phyloP scores from a whole-genome alignment of 2,329 filamentous ascomycete species.

The Xylaria multiplex region DNA sequence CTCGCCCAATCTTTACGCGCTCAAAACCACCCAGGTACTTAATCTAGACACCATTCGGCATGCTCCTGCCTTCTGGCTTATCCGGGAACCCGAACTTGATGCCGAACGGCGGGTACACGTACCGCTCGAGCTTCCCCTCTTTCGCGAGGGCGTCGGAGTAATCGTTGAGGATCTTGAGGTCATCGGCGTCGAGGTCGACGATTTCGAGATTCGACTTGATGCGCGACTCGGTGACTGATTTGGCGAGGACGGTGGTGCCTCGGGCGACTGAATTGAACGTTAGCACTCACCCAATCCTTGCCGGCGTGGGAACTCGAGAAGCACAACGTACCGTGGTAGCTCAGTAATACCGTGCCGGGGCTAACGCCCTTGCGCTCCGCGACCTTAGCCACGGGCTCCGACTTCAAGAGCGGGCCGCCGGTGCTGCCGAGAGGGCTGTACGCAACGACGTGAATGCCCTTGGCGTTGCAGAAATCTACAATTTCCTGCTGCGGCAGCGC shows the following conservation, averaged over 20 bases:
- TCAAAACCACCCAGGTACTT: no score
- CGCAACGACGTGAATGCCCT: constrained; percentile 77
- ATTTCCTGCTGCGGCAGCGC: constrained; percentile 77
- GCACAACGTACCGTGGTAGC: constrained; percentile 71
- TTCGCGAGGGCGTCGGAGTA: constrained; percentile 63
- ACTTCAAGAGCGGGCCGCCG: constrained; percentile 71
- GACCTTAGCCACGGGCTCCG: constrained; percentile 70
- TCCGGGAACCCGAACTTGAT: constrained; percentile 79
- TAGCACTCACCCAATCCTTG: not conserved
- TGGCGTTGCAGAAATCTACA: constrained; percentile 72
- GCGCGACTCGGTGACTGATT: constrained; percentile 74
- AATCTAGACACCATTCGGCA: constrained; percentile 43
- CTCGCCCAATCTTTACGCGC: not conserved
- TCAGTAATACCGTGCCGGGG: constrained; percentile 72
- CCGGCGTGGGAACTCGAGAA: not conserved
- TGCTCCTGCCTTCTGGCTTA: constrained; percentile 55
- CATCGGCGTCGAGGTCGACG: constrained; percentile 71
- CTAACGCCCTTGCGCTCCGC: constrained; percentile 71
- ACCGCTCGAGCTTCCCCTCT: constrained; percentile 66
- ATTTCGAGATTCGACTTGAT: constrained; percentile 77
- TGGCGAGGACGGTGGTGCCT: constrained; percentile 76
- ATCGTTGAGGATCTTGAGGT: constrained; percentile 66
- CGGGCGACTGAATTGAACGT: constrained; percentile 65
- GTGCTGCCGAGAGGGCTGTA: constrained; percentile 75
- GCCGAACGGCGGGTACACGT: constrained; percentile 75